Evolutionary conservation across 2,329 filamentous ascomycete species (phyloP), one percentile per base, ranked within the genome.

Genomic region (Claviceps purpurea): DNA sequence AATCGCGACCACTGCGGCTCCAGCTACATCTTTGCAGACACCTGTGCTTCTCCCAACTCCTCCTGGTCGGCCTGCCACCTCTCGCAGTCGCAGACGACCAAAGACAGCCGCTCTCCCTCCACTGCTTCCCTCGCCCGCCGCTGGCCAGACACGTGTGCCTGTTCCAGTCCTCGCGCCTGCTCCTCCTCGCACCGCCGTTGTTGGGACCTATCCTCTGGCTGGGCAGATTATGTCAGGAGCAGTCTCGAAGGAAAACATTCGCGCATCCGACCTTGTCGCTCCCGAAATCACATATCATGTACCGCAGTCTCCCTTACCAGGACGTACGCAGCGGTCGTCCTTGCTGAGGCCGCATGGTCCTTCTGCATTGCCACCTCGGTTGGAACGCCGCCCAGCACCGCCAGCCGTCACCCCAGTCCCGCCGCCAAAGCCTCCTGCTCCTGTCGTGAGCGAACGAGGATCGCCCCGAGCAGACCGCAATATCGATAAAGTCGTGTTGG

Each of bases 401-500:
- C 56, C 59, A 16, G 50, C 58, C 20, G 58, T 68, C 4, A 68
- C 66, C 22, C 64, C 66, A 16, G 61, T 68, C 7, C 63, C 58
- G 42, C 62, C 64, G 1, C 69, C 68, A 4, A 70, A 68, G 38
- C 68, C 65, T 11, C 60, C 64, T 6, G 56, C 56, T 13, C 50
- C 60, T 10, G 52, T 61, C 2, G 59, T 59, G 10, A 57, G 59
- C 14, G 59, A 65, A 39, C 68, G 65, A 30, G 61, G 66, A 1
- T 67, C 70, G 5, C 69, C 67, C 1, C 67, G 68, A 39, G 64
- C 74, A 10, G 82, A 85, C 59, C 85, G 86, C 53, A 95, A 94
- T 65, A 85, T 96, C 57, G 81, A 89, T 63, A 87, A 88, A 64
- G 87, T 96, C 50, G 84, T 95, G 51, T 75, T 96, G 55, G 91